phyloP scores from a whole-genome alignment of 192 early-diverging fungal genomes.

The Backusella macrospora region DNA sequence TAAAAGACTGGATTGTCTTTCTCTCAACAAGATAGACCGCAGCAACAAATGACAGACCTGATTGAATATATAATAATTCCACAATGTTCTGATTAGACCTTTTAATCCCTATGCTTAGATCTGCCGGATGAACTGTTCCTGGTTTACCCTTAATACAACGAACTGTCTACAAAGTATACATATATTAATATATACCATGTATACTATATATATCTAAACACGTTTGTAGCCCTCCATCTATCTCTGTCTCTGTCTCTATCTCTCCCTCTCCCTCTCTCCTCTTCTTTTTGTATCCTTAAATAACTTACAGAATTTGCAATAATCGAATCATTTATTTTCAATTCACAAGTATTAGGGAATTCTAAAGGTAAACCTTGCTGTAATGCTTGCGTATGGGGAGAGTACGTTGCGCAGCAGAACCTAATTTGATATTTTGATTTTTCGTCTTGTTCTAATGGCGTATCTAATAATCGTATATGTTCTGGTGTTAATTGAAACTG shows the following conservation, averaged over 20 bases:
- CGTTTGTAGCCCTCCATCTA: background rate
- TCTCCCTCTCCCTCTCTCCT: too few species aligned
- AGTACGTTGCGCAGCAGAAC: background rate
- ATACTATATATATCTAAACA: background rate
- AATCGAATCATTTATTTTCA: conserved; percentile 1
- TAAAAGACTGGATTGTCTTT: conserved; percentile 41
- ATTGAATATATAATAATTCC: background rate
- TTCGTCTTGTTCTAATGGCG: background rate
- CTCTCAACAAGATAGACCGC: conserved; percentile 48
- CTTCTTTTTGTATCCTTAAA: background rate
- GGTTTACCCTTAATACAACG: conserved; percentile 60
- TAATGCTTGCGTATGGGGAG: background rate
- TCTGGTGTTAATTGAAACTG: background rate
- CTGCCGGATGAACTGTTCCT: conserved; percentile 59
- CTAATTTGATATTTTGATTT: conserved; percentile 7
- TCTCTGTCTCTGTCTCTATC: background rate
- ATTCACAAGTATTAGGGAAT: conserved; percentile 18
- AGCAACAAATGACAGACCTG: conserved; percentile 46
- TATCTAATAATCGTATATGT: background rate
- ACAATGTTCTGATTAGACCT: background rate
- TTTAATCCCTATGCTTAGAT: conserved; percentile 50
- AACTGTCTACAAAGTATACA: conserved; percentile 35
- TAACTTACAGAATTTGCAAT: conserved; percentile 10
- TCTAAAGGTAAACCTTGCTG: background rate
- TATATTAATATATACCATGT: background rate